A percentile compares a stretch with the other conserved stretches of the same genome.
Conservation (phyloP, 768 basidiomycete genomes). For the Wakefieldia striispora region DNA sequence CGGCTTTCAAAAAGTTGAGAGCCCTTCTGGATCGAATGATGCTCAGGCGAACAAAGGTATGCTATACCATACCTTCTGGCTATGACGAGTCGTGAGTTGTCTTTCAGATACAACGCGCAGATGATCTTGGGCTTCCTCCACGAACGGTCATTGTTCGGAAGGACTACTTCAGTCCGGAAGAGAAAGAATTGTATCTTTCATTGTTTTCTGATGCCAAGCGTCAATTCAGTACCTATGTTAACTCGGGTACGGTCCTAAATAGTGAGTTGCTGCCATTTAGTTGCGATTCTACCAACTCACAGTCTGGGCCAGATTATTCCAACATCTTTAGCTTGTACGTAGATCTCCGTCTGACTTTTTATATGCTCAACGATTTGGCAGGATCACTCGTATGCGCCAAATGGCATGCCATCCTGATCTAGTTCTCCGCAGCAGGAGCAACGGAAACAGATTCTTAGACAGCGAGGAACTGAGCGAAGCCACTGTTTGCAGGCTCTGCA, state of each 20-base stretch:
- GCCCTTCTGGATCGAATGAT: slow-evolving; percentile 92
- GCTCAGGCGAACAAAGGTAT: slow-evolving; percentile 85
- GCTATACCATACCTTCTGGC: not conserved
- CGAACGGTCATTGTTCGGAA: slow-evolving; percentile 83
- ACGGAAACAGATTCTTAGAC: slow-evolving; percentile 56
- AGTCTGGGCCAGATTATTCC: slow-evolving; percentile 62
- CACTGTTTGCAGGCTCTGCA: slow-evolving; percentile 91
- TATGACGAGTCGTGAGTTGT: not conserved
- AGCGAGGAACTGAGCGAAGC: slow-evolving; percentile 64
- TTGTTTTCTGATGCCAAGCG: slow-evolving; percentile 92
- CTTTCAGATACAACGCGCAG: slow-evolving; percentile 82
- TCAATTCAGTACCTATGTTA: slow-evolving; percentile 87
- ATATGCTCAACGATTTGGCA: slow-evolving; percentile 26
- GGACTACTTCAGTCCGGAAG: slow-evolving; percentile 95
- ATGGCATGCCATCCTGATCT: slow-evolving; percentile 96
- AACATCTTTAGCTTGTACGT: slow-evolving; percentile 81
- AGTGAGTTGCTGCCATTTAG: slow-evolving; percentile 51
- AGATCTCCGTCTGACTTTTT: not conserved
- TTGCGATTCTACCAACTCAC: slow-evolving; percentile 6
- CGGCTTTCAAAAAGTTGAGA: slow-evolving; percentile 90
- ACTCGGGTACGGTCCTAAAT: slow-evolving; percentile 87
- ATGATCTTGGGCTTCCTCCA: slow-evolving; percentile 94
- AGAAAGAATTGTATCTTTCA: slow-evolving; percentile 91
- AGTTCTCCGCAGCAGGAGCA: slow-evolving; percentile 84
- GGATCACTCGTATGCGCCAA: slow-evolving; percentile 93